phyloP scores from a whole-genome alignment of 352 stramenopile species.

The Saprolegnia parasitica region DNA sequence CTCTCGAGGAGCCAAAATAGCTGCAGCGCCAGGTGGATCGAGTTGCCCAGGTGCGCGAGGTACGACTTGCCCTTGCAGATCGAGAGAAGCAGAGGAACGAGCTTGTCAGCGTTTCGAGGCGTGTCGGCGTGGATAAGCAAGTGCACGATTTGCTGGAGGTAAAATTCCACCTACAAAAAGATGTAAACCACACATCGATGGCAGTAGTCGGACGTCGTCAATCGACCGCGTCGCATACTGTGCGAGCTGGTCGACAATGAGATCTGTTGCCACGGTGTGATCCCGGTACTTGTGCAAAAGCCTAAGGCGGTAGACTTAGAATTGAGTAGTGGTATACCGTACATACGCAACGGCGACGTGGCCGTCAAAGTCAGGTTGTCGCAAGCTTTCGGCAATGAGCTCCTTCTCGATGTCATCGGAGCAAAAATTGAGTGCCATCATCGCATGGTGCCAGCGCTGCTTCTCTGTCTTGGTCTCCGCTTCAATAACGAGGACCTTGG shows the following conservation, averaged over 20 bases:
- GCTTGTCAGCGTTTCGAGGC: conserved; percentile 48
- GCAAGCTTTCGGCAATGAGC: conserved; percentile 53
- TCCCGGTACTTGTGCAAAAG: conserved; percentile 69
- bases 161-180: conserved; percentile 53
- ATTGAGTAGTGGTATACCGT: no score
- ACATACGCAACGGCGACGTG: conserved; percentile 51
- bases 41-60: conserved; percentile 73
- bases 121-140: conserved; percentile 61
- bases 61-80: conserved; percentile 75
- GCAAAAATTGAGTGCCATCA: conserved; percentile 59
- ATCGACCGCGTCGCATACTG: conserved; percentile 62
- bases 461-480: conserved; percentile 70
- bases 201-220: conserved; percentile 39
- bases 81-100: conserved; percentile 66
- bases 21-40: conserved; percentile 68
- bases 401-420: conserved; percentile 46
- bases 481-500: conserved; percentile 61
- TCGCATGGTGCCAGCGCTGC: conserved; percentile 66
- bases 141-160: conserved; percentile 76
- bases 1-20: conserved; percentile 73
- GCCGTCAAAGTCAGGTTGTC: conserved; percentile 54
- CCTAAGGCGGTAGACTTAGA: neutral
- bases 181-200: neutral
- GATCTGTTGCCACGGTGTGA: conserved; percentile 52
- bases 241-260: conserved; percentile 59